Evolutionary conservation across 805 yeast species (phyloP).

Genomic region (Yarrowia sp.): DNA sequence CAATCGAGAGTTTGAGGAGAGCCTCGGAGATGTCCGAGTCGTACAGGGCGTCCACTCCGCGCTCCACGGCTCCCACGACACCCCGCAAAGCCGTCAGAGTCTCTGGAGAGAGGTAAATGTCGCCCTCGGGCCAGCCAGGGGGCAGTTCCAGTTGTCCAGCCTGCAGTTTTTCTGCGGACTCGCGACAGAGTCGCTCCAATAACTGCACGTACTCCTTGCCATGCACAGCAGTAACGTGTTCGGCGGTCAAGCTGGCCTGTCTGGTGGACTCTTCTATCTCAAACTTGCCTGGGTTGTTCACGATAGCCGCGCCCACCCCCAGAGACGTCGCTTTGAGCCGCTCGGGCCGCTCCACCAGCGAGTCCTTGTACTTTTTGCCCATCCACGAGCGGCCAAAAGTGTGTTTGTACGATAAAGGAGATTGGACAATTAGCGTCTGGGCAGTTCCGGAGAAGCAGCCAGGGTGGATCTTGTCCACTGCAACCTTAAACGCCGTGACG

Average conservation of each 20-base stretch:
- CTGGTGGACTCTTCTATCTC: slow-evolving; percentile 49
- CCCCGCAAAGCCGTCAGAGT: slow-evolving; percentile 74
- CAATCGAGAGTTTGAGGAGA: slow-evolving; percentile 34
- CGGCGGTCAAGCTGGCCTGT: slow-evolving; percentile 47
- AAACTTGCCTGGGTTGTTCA: slow-evolving; percentile 47
- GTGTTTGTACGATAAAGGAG: slow-evolving; percentile 71
- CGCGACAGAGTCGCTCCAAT: slow-evolving; percentile 30
- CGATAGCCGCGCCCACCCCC: slow-evolving; percentile 72
- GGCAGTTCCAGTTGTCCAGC: slow-evolving; percentile 69
- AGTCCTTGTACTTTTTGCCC: slow-evolving; percentile 57
- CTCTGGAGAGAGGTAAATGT: slow-evolving; percentile 65
- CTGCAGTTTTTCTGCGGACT: slow-evolving; percentile 54
- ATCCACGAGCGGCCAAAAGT: slow-evolving; percentile 77
- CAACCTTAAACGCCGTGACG: background rate
- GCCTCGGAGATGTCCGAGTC: slow-evolving; percentile 31
- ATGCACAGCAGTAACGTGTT: slow-evolving; percentile 68
- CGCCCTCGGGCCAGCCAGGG: slow-evolving; percentile 78
- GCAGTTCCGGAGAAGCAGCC: background rate
- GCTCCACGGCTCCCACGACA: slow-evolving; percentile 71
- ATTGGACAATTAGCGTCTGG: slow-evolving; percentile 55
- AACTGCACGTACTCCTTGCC: slow-evolving; percentile 41
- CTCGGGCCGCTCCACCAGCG: slow-evolving; percentile 82
- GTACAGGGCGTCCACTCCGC: slow-evolving; percentile 59
- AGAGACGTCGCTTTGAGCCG: slow-evolving; percentile 71
- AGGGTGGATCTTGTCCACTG: background rate